A percentile compares a stretch with the other conserved stretches of the same genome.
These are phyloP conservation scores for Cryphonectria carpinicola DNA, from an alignment of 2,329 filamentous ascomycete species.

Conservation along the genomic window DNA sequence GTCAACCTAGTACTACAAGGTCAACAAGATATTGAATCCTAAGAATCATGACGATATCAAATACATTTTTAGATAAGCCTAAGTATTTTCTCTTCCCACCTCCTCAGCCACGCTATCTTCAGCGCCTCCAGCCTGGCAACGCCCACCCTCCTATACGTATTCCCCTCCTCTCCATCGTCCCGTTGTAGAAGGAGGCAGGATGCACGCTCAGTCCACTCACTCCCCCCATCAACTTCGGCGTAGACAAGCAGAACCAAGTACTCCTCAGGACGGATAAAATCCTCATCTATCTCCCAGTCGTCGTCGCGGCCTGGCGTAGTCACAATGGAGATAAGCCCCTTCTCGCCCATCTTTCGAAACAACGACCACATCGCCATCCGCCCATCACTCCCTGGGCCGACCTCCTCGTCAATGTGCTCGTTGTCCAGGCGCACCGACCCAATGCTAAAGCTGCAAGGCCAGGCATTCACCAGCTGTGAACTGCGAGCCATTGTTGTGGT, in stretches of 20 bases:
- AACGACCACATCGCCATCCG: not conserved
- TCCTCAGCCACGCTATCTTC: not conserved
- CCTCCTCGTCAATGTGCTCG: not conserved
- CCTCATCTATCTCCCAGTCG: conserved; percentile 3
- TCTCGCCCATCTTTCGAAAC: not conserved
- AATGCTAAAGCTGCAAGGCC: not conserved
- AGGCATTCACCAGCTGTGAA: not conserved
- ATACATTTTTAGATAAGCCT: not conserved
- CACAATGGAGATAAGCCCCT: not conserved
- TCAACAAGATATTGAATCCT: too few species aligned
- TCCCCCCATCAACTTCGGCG: not conserved
- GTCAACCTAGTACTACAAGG: not conserved
- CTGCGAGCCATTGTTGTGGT: not conserved
- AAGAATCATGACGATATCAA: not conserved
- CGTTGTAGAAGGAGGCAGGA: not conserved
- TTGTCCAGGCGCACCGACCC: not conserved
- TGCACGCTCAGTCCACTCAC: not conserved
- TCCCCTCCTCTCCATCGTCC: not conserved
- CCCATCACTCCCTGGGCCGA: not conserved
- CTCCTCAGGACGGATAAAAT: not conserved
- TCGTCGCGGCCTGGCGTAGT: not conserved
- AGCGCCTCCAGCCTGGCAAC: not conserved
- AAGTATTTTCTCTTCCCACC: not conserved
- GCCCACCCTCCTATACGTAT: not conserved
- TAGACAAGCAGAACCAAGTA: not conserved